Conservation (phyloP, 139 green algal species). For the Chlamydomonas incerta region DNA sequence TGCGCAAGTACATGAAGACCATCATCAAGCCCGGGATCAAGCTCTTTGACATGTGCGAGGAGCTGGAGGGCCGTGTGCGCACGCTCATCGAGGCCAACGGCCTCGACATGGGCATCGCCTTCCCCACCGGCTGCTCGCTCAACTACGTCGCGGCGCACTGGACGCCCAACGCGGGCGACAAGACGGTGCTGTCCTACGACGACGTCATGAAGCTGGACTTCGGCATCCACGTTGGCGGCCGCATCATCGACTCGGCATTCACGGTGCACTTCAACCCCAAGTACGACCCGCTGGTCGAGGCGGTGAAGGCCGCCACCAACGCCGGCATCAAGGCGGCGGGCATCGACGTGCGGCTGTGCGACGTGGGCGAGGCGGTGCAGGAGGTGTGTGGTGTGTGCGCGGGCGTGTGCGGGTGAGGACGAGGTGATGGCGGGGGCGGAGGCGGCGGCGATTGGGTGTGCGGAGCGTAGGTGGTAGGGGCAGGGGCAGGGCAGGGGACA, state of each 20-base stretch:
- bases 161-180: slow-evolving; percentile 97
- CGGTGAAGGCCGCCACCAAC: slow-evolving; percentile 95
- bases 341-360: slow-evolving; percentile 96
- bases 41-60: slow-evolving; percentile 94
- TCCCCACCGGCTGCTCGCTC: slow-evolving; percentile 89
- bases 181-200: slow-evolving; percentile 97
- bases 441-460: too few relatives aligned
- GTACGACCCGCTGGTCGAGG: slow-evolving; percentile 90
- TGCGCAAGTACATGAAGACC: slow-evolving; percentile 89
- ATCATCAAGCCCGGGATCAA: slow-evolving; percentile 94
- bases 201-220: slow-evolving; percentile 99
- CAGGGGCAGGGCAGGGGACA: too few relatives aligned
- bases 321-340: slow-evolving; percentile 89
- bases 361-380: slow-evolving; percentile 94
- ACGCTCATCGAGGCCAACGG: slow-evolving; percentile 92
- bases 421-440: too few relatives aligned
- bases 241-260: slow-evolving; percentile 98
- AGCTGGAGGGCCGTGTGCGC: slow-evolving; percentile 90
- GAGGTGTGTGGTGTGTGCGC: slow-evolving; percentile 58
- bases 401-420: too few relatives aligned
- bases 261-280: slow-evolving; percentile 96
- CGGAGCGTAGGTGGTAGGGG: too few relatives aligned
- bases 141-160: slow-evolving; percentile 98
- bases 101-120: slow-evolving; percentile 81
- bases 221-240: slow-evolving; percentile 89